Evolutionary conservation across 1,139 yeast genomes (phyloP).

Genomic region (Torulaspora pretoriensis): DNA sequence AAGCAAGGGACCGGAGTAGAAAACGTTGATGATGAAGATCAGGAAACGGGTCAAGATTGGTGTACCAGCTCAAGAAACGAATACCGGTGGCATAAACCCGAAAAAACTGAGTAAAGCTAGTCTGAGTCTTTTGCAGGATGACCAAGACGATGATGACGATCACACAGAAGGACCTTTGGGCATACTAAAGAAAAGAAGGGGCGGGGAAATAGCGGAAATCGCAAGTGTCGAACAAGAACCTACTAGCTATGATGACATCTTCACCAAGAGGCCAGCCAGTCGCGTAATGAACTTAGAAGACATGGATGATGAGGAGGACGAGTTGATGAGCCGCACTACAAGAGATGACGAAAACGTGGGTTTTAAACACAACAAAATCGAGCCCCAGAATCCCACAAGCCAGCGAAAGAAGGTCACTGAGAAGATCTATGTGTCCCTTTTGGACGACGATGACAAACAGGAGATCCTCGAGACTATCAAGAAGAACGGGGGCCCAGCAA

Average conservation of each 20-base stretch:
- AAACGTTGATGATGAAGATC: not conserved
- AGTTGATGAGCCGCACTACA: slow-evolving; percentile 1
- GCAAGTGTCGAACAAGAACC: not conserved
- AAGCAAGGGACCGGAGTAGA: not conserved
- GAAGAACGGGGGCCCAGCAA: slow-evolving; percentile 20
- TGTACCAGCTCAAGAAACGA: slow-evolving; percentile 5
- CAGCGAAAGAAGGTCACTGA: slow-evolving; percentile 12
- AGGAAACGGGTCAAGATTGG: slow-evolving; percentile 12
- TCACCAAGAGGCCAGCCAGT: slow-evolving; percentile 1
- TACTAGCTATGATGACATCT: slow-evolving; percentile 4
- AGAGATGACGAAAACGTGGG: slow-evolving; percentile 5
- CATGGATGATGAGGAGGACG: slow-evolving; percentile 8
- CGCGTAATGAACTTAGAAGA: slow-evolving; percentile 18
- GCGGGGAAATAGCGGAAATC: not conserved
- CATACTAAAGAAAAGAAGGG: slow-evolving; percentile 7
- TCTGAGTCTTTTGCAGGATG: slow-evolving; percentile 7
- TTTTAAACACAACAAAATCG: slow-evolving; percentile 1
- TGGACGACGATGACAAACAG: slow-evolving; percentile 24
- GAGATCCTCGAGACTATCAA: slow-evolving; percentile 22
- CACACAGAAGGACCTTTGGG: slow-evolving; percentile 6
- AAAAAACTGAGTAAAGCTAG: slow-evolving; percentile 5
- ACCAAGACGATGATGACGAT: slow-evolving; percentile 9
- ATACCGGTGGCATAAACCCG: not conserved
- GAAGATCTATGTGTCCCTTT: slow-evolving; percentile 22
- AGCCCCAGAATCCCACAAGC: not conserved